Base-by-base conservation (phyloP, 2,329 filamentous ascomycete species). In the Pestalotiopsis sp. region DNA sequence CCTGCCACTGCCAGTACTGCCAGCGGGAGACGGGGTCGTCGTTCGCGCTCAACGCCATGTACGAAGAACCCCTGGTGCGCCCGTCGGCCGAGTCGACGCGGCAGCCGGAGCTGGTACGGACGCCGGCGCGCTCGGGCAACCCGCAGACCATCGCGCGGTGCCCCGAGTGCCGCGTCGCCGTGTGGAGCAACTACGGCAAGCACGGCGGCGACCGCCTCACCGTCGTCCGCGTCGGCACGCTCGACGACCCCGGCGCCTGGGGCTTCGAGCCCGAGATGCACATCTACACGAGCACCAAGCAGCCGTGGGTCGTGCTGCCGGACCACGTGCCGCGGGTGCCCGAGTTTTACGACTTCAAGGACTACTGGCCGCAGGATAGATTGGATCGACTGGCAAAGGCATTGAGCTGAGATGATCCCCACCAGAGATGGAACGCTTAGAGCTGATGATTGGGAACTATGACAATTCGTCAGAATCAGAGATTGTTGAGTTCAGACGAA, bases 1-100 rank as follows among this genome's bases (percentile, higher is more conserved):
- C 52, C 6, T 66, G 65, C 52, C 65, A 66, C 36, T 66, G 65
- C 36, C 65, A 56, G 38, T 66, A 66, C 56, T 66, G 65, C n/a
- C 65, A 66, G 27, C 65, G 65, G 2, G 65, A 66, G 27, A 66
- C 65, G 20, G 65, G 65, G 5, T 25, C 52, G 9, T 17, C 65
- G 14, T 66, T 66, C 17, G 65, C 65, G 25, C 65, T 66, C n/a
- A 66, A 66, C 65, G 65, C 65, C 52, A 66, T 66, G 65, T 66
- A 66, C 56, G 65, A 66, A 14, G 52, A 31, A 4, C 2, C 12
- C 23, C 23, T 61, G 2, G 65, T 66, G 9, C 20, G 13, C 23
- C 17, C 60, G 9, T 25, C 31, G 17, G 13, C 59, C 38, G 27
- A 14, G 20, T n/a, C 52, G 31, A 2, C 31, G 7, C 25, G 11